phyloP scores from a whole-genome alignment of 2,329 filamentous ascomycete genomes.

The Aspergillus niger region DNA sequence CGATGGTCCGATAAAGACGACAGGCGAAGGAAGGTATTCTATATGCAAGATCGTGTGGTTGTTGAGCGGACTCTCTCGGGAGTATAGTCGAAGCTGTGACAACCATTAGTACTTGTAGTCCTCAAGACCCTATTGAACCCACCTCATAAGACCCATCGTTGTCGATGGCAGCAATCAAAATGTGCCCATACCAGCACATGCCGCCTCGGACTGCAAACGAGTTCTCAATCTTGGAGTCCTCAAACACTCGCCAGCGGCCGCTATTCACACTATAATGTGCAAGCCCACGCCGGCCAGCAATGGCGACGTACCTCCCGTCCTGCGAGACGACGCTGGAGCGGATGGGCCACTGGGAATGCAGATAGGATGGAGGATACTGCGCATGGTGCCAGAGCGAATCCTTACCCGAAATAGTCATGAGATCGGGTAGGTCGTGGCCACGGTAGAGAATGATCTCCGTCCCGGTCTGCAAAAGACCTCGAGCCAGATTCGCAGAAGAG shows the following conservation, averaged over 20 bases:
- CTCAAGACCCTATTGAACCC: slow-evolving; percentile 11
- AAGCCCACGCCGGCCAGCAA: slow-evolving; percentile 89
- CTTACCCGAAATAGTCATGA: slow-evolving; percentile 89
- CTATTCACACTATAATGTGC: slow-evolving; percentile 96
- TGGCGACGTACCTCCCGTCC: slow-evolving; percentile 90
- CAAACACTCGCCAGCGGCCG: slow-evolving; percentile 93
- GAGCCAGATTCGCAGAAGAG: slow-evolving; percentile 84
- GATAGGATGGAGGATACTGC: slow-evolving; percentile 79
- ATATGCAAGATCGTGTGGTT: slow-evolving; percentile 71
- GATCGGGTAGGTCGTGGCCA: slow-evolving; percentile 86
- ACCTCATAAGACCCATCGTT: slow-evolving; percentile 76
- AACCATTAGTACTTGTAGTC: not conserved
- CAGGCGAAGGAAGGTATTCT: slow-evolving; percentile 77
- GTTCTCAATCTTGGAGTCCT: slow-evolving; percentile 76
- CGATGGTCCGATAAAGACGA: slow-evolving; percentile 85
- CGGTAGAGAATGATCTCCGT: slow-evolving; percentile 88
- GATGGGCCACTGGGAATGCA: slow-evolving; percentile 92
- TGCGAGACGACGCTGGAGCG: slow-evolving; percentile 82
- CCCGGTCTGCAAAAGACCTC: slow-evolving; percentile 85
- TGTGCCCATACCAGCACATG: slow-evolving; percentile 98
- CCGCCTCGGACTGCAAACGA: slow-evolving; percentile 91
- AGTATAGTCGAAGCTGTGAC: slow-evolving; percentile 77
- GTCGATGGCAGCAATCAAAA: slow-evolving; percentile 91
- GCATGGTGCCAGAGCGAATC: slow-evolving; percentile 93
- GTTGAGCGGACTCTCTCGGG: slow-evolving; percentile 78